phyloP scores from a whole-genome alignment of 106 monocot species.

The Posidonia australis region DNA sequence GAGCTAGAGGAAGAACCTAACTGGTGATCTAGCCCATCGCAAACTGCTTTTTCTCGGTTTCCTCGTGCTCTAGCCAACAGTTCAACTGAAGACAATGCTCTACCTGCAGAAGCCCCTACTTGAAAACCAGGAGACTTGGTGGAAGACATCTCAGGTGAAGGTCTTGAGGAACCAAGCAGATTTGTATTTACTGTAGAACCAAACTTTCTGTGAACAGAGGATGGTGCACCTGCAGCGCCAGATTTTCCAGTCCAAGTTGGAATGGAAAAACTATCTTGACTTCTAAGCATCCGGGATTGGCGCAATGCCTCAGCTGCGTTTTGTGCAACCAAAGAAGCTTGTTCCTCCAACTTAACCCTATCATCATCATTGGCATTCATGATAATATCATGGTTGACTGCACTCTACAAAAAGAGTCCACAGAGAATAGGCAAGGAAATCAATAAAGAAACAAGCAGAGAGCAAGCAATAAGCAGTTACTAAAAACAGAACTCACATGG shows the following conservation, averaged over 20 bases:
- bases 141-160: conserved; percentile 22
- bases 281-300: conserved; percentile 57
- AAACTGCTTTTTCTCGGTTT: conserved; percentile 43
- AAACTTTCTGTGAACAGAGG: conserved; percentile 47
- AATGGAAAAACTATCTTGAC: conserved; percentile 61
- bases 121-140: conserved; percentile 18
- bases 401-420: conserved; percentile 45
- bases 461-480: background rate
- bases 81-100: conserved; percentile 60
- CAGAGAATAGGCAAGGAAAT: background rate
- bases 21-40: conserved; percentile 54
- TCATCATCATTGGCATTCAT: conserved; percentile 74
- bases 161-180: conserved; percentile 18
- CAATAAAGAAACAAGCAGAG: background rate
- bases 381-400: conserved; percentile 86
- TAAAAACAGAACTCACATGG: conserved; percentile 41
- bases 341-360: conserved; percentile 59
- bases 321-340: conserved; percentile 76
- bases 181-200: conserved; percentile 44
- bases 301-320: conserved; percentile 87
- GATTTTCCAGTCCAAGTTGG: conserved; percentile 94
- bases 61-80: conserved; percentile 55
- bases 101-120: conserved; percentile 50
- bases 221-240: conserved; percentile 81
- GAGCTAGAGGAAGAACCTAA: conserved; percentile 22